These are phyloP conservation scores for Kwoniella dendrophila DNA, from an alignment of 768 basidiomycete species.

Conservation along the genomic window DNA sequence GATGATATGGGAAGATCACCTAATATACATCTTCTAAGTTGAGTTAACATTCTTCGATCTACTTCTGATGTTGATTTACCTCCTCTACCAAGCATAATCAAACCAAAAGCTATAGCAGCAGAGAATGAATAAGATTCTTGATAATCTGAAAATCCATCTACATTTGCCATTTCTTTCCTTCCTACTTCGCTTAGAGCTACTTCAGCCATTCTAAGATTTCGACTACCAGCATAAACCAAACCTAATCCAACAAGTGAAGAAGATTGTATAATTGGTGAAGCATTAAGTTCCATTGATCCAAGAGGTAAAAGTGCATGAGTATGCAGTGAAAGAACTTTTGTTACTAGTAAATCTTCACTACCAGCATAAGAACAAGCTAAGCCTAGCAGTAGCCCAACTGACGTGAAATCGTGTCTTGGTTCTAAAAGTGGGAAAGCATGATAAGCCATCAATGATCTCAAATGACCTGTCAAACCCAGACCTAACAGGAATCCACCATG, in stretches of 20 bases:
- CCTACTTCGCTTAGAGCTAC: conserved; percentile 83
- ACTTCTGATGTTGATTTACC: conserved; percentile 67
- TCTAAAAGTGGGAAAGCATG: conserved; percentile 94
- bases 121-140: conserved; percentile 90
- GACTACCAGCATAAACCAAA: conserved; percentile 82
- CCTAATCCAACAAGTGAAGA: conserved; percentile 86
- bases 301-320: conserved; percentile 89
- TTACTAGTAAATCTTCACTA: conserved; percentile 80
- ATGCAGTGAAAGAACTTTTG: conserved; percentile 86
- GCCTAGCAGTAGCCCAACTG: conserved; percentile 90
- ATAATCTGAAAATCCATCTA: conserved; percentile 82
- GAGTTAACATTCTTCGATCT: conserved; percentile 69
- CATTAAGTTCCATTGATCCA: conserved; percentile 82
- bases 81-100: conserved; percentile 93
- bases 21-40: conserved; percentile 73
- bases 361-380: conserved; percentile 87
- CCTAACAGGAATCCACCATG: conserved; percentile 97
- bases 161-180: conserved; percentile 72
- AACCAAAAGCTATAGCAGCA: conserved; percentile 86
- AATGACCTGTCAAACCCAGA: conserved; percentile 86
- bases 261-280: conserved; percentile 84
- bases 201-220: conserved; percentile 88
- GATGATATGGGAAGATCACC: conserved; percentile 61
- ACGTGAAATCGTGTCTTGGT: conserved; percentile 92
- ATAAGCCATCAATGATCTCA: conserved; percentile 87